Evolutionary conservation across 768 basidiomycete genomes (phyloP), one percentile per base, ranked within the genome.

Genomic region (Xerocomus potaroensis): DNA sequence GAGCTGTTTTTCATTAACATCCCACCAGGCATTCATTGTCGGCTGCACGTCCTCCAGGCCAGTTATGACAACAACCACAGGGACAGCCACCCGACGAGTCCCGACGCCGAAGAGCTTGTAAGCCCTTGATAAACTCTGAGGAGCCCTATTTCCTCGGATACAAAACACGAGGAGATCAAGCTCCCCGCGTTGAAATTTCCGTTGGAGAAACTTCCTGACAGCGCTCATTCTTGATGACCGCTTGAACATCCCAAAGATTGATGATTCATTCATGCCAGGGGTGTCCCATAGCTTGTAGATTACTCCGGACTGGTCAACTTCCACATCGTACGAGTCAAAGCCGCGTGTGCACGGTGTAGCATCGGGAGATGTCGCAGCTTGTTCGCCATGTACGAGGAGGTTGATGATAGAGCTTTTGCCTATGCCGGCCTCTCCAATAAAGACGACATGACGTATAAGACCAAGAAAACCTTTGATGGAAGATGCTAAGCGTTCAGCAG

Each of bases 331-430:
- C n/a, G n/a, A n/a, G n/a, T n/a, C n/a, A n/a, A n/a, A n/a, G n/a
- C 50, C 22, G 23, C 58, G 48, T 3, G 74, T 74, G 48, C 65
- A 70, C 0, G 68, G 69, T 1, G 19, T 15, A 0, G 55, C 63
- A 1, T 60, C 51, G 29, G 58, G 57, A 4, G 70, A 68, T 5
- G 60, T 57, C 0, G 7, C 12, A 3, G 72, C 69, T 4, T 14
- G 29, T 1, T 60, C 27, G 7, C 27, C 21, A 18, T 49, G 59
- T 6, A 52, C 50, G 59, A 74, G 51, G 59, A 76, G 66, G 41
- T 74, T 75, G 49, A 75, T 59, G 18, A 74, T 53, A 0, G 70
- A 72, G 50, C 71, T 72, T 53, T 75, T 76, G 8, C 69, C 63
- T n/a, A n/a, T n/a, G n/a, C n/a, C n/a, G n/a, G n/a, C n/a, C n/a